Evolutionary conservation across 2,329 filamentous ascomycete species (phyloP).

Genomic region (Podosphaera xanthii): DNA sequence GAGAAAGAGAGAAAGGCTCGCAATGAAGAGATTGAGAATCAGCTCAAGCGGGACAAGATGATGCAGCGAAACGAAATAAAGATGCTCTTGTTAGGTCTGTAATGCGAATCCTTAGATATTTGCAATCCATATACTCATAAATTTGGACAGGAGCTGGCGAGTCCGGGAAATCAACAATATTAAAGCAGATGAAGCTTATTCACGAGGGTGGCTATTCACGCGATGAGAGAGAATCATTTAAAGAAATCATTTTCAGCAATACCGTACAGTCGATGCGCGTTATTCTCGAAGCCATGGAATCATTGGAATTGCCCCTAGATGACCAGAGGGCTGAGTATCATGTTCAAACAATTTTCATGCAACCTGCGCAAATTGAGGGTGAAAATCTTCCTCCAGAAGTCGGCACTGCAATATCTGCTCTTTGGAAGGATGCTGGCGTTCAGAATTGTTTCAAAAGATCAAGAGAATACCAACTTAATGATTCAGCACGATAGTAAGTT

Average conservation of each 20-base stretch:
- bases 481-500: conserved; percentile 80
- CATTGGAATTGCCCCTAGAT: conserved; percentile 61
- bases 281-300: conserved; percentile 76
- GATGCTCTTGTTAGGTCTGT: conserved; percentile 91
- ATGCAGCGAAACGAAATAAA: conserved; percentile 99
- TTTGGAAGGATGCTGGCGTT: conserved; percentile 73
- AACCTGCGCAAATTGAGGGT: conserved; percentile 41
- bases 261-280: conserved; percentile 82
- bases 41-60: conserved; percentile 96
- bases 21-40: conserved; percentile 99
- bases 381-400: conserved; percentile 63
- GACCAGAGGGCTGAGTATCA: conserved; percentile 23
- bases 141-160: conserved; percentile 48
- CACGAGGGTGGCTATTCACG: conserved; percentile 97
- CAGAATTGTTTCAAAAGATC: conserved; percentile 72
- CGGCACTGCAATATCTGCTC: conserved; percentile 54
- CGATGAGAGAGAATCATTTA: conserved; percentile 86
- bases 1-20: conserved; percentile 99
- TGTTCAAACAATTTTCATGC: conserved; percentile 20
- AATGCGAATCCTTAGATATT: not conserved
- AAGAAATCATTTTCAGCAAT: conserved; percentile 90
- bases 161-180: conserved; percentile 88
- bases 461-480: conserved; percentile 76
- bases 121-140: conserved; percentile 3
- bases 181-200: conserved; percentile 98